Base-by-base conservation (phyloP, 306 rosid species). In the Gastrolobium bilobum region DNA sequence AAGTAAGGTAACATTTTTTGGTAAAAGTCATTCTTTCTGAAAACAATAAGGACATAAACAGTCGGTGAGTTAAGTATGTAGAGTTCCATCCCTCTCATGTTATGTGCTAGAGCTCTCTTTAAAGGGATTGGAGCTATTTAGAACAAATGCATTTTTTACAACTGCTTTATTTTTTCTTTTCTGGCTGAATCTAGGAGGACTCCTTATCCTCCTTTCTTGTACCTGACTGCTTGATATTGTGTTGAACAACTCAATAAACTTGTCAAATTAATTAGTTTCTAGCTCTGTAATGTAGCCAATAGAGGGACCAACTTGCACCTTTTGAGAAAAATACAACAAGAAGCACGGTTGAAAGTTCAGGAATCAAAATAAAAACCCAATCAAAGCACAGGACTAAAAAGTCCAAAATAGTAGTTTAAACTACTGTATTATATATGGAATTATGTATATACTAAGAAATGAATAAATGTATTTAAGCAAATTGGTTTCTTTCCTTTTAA, bases 241-340 rank as follows among this genome's bases (percentile, higher is more conserved):
- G 76, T 34, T 68, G 35, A 78, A 51, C 40, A 43, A 54, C 68
- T 67, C 31, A 68, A 58, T 38, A 57, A 68, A 68, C 59, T 15
- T 14, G 40, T 54, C 66, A 67, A 39, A 52, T 67, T 31, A 54
- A 14, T 73, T 73, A 73, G 59, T 34, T 76, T 38, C 44, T 13
- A 20, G 47, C 15, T 33, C 29, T 31, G 14, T 30, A 54, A 42
- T 31, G 46, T 29, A 48, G 33, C 65, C 51, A 29, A 61, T 30
- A 44, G 58, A 54, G 46, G 62, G 13, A 71, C 44, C 35, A 31
- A 9, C 15, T 31, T 40, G 20, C 40, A 39, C 33, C 79, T 31
- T 62, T 43, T 33, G 5, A 33, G 50, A 75, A 34, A 77, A 42
- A 54, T 31, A 77, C 39, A 40, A 52, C 8, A n/a, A 53, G 50